phyloP scores from a whole-genome alignment of 306 rosid species.

The Arachis hypogaea region DNA sequence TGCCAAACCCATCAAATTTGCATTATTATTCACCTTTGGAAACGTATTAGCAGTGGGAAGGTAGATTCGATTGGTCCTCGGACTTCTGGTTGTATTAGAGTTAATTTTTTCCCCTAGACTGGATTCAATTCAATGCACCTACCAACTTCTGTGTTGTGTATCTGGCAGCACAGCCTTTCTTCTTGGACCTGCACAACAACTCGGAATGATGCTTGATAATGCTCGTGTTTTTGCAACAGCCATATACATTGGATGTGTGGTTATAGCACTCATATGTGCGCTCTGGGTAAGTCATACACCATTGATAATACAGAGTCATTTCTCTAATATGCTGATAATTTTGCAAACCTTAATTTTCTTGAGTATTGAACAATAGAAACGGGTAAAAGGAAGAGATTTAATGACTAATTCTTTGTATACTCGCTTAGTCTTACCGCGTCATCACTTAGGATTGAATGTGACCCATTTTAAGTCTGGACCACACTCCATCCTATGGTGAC shows the following conservation, averaged over 20 bases:
- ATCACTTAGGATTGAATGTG: no score
- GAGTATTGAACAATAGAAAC: neutral
- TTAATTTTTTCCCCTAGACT: neutral
- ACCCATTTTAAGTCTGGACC: no score
- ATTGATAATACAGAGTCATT: slow-evolving; percentile 23
- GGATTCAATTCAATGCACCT: slow-evolving; percentile 23
- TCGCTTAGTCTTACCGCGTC: no score
- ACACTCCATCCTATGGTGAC: no score
- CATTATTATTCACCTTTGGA: slow-evolving; percentile 83
- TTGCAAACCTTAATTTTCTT: neutral
- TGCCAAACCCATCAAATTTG: slow-evolving; percentile 83
- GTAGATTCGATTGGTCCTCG: slow-evolving; percentile 50
- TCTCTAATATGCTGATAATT: slow-evolving; percentile 7
- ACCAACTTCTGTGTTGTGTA: slow-evolving; percentile 39
- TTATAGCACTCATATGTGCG: slow-evolving; percentile 84
- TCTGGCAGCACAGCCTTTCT: slow-evolving; percentile 97
- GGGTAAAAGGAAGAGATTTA: neutral
- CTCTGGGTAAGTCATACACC: slow-evolving; percentile 64
- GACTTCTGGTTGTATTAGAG: slow-evolving; percentile 20
- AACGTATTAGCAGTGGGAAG: slow-evolving; percentile 95
- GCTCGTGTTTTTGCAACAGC: slow-evolving; percentile 79
- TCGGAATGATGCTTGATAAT: slow-evolving; percentile 86
- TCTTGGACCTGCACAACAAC: slow-evolving; percentile 74
- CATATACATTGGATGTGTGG: slow-evolving; percentile 85
- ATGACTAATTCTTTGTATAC: no score